A percentile compares a stretch with the other conserved stretches of the same genome.
Conservation (phyloP, 176 grass and related monocot genomes). For the Panicum miliaceum region DNA sequence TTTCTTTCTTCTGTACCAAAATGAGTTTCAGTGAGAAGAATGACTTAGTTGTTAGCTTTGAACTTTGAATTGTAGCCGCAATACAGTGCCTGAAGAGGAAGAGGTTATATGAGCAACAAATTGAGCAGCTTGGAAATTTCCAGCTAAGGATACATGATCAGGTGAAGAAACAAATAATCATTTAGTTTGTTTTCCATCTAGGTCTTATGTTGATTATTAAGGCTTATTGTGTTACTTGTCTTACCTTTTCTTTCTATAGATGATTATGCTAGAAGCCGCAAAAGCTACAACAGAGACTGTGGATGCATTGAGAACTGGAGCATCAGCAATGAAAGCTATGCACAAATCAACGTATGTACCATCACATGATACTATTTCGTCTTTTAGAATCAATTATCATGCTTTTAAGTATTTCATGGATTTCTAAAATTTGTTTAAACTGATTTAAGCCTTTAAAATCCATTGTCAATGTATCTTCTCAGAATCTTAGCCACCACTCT, state of each 20-base stretch:
- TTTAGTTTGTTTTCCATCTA: conserved; percentile 31
- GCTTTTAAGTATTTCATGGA: neutral
- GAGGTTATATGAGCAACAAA: conserved; percentile 93
- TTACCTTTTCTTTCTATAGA: conserved; percentile 57
- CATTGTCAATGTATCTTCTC: conserved; percentile 1
- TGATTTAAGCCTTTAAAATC: neutral
- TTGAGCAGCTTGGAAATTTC: conserved; percentile 99
- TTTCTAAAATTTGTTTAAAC: neutral
- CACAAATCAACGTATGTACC: conserved; percentile 87
- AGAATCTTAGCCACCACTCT: neutral
- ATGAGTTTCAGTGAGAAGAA: conserved; percentile 31
- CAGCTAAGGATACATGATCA: conserved; percentile 98
- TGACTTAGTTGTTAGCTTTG: conserved; percentile 19
- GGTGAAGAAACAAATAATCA: conserved; percentile 47
- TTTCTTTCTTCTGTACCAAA: neutral
- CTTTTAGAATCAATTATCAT: conserved; percentile 23
- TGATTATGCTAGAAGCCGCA: conserved; percentile 97
- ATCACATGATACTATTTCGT: neutral
- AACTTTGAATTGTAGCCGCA: conserved; percentile 60
- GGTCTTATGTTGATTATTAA: conserved; percentile 6
- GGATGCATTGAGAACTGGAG: conserved; percentile 93
- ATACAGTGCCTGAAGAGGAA: conserved; percentile 99
- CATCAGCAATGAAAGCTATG: conserved; percentile 91
- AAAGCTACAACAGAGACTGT: conserved; percentile 99
- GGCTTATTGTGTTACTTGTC: conserved; percentile 5